These are phyloP conservation scores for Vitis riparia DNA, from an alignment of 164 flowering plant genomes.

Conservation along the genomic window DNA sequence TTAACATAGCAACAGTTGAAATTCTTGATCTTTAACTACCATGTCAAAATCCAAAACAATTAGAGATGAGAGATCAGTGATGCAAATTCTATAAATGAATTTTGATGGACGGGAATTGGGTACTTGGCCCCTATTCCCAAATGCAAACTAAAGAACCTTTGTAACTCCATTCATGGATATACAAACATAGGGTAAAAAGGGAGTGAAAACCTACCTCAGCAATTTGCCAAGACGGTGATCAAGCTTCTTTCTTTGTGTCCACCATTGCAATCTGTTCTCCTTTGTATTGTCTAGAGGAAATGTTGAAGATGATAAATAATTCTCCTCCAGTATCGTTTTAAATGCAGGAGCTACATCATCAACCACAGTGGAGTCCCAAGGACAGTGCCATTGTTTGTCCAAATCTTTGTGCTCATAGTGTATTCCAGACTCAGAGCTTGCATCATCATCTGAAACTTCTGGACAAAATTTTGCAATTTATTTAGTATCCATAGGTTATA, in stretches of 20 bases:
- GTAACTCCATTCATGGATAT: too few relatives aligned
- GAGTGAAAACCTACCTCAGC: slow-evolving; percentile 45
- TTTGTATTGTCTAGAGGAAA: slow-evolving; percentile 47
- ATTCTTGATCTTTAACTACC: not conserved
- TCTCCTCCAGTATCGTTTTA: slow-evolving; percentile 63
- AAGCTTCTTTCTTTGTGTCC: slow-evolving; percentile 73
- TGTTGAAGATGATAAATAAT: slow-evolving; percentile 55
- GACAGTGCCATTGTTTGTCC: slow-evolving; percentile 66
- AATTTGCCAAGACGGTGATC: slow-evolving; percentile 63
- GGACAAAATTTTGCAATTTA: slow-evolving; percentile 9
- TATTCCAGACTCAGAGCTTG: slow-evolving; percentile 17
- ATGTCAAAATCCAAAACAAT: not conserved
- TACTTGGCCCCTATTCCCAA: not conserved
- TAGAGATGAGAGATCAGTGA: not conserved
- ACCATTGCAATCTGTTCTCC: slow-evolving; percentile 64
- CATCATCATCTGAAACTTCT: slow-evolving; percentile 45
- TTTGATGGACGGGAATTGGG: not conserved
- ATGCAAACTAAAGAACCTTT: not conserved
- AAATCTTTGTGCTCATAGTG: slow-evolving; percentile 15
- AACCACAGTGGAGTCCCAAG: slow-evolving; percentile 76
- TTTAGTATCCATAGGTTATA: not conserved
- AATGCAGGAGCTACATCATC: slow-evolving; percentile 83
- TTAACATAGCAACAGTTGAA: not conserved
- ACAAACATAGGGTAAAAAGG: not conserved
- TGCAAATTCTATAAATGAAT: not conserved